Evolutionary conservation across 345 rosid species (phyloP), one percentile per base, ranked within the genome.

Genomic region (Acer campestre): DNA sequence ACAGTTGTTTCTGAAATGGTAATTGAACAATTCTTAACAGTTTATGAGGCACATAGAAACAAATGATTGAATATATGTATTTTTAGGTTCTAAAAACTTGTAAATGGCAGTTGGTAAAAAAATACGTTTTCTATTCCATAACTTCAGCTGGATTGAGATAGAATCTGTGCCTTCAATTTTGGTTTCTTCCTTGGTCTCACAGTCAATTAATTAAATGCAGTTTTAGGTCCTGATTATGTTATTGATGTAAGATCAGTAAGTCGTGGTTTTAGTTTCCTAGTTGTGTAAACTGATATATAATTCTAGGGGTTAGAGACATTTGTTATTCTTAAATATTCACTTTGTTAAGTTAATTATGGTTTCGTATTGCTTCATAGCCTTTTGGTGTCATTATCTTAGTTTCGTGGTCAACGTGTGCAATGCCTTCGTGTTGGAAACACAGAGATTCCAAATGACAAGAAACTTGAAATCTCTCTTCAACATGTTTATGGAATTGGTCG

Each of bases 401-500:
- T 84, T 46, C 80, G 74, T 74, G 88, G 92, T 44, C 77, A 86
- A 63, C 81, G 85, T 1, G 84, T 86, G 8, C 87, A 81, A 68
- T 84, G 94, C 65, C 89, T 85, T 69, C 92, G 94, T 74, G 90
- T 90, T 65, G 94, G 94, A 38, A 88, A 87, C 46, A 89, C 88
- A 27, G 92, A 90, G 85, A 89, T 90, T 59, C 92, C 94, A 31
- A 88, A 86, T 68, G 49, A 70, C 56, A 89, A 91, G 89, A 86
- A 86, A 14, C 82, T 91, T 1, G 86, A 82, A 58, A 84, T 78
- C 25, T 88, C 94, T 44, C 91, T 93, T 49, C 98, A 89, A 77
- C 80, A 89, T 77, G 82, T 93, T 65, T 89, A 93, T 80, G 98
- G 98, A 22, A 80, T 93, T 11, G 96, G 98, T 6, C 89, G 86